Evolutionary conservation across 2,329 filamentous ascomycete genomes (phyloP), one percentile per base, ranked within the genome.

Genomic region (Claviceps sorghi): DNA sequence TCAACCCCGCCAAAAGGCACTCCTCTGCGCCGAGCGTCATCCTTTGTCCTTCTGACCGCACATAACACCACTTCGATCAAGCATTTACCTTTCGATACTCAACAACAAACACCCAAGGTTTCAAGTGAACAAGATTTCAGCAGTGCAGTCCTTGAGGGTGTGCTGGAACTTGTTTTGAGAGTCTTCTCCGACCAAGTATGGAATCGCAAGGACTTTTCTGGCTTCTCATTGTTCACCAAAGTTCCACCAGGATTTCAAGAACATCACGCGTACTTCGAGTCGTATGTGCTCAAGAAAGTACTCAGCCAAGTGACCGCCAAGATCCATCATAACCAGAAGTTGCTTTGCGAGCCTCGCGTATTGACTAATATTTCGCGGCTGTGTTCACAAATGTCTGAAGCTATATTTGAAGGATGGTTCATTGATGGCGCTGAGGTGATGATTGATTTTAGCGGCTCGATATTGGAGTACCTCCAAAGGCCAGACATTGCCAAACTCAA

Each of bases 401-500:
- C 88, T 6, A 84, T 95, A 13, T 96, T 93, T 58, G 93, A 97
- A 67, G 93, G 93, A 17, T 96, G 90, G 88, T 97, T 97, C 62
- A 79, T 96, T 56, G 84, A 93, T 58, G 91, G 91, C 1, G 87
- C 87, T 1, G 86, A 89, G 59, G 76, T 81, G 4, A 78, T 93
- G 59, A 76, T 97, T 34, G 90, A 97, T 60, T 94, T 96, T 60
- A 79, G 84, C 3, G 93, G 91, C 1, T 82, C 84, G 51, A 69
- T 96, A 7, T 69, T 98, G 7, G 93, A 98, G 64, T 91, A 95
- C 61, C 73, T 98, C 4, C 88, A 95, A 63, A 80, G 86, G 10
- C 85, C 90, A 0, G 88, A 95, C 15, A 75, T 98, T 38, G 79
- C 88, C 0, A 75, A 74, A 11, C 70, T 91, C 57, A 98, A 97